Base-by-base conservation (phyloP, 306 rosid genomes). In the Dryas octopetala region DNA sequence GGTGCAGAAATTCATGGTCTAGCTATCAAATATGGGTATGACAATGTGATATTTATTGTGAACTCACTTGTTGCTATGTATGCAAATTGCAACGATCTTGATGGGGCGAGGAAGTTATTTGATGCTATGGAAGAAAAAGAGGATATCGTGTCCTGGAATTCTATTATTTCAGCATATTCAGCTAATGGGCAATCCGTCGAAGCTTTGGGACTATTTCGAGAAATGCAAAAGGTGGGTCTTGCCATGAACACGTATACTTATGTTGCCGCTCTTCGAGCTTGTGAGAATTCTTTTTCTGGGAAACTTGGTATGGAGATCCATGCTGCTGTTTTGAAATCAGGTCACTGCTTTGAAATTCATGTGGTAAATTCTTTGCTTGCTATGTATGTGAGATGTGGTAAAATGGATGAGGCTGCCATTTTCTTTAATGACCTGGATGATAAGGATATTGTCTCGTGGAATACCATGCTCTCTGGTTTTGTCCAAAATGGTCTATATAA, bases 61-160 rank as follows among this genome's bases (percentile, higher is more conserved):
- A 91, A 91, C 76, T 89, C 94, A 14, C 86, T 91, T 38, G 86
- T 86, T 81, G 73, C 89, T 17, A 89, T 89, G 94, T 91, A 91
- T 78, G 89, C 92, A 12, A 89, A 82, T 71, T 87, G 88, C 67
- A 73, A 81, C 69, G 78, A 84, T 78, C 85, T 87, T 59, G 81
- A 67, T 43, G 81, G 79, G 58, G 89, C 92, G 14, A 83, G 89
- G 75, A 52, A 77, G 67, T 57, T 89, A 75, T 91, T 91, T 78
- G 86, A 80, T 41, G 49, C 78, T 58, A 70, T 84, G 79, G 71
- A 69, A 45, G 76, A 74, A 78, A 86, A 84, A 73, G 85, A 89
- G 38, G 94, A 91, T 74, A 14, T 71, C 61, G 91, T 91, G 49
- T 79, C 87, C 9, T 91, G 94, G 97, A 91, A 91, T 78, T 89